These are phyloP conservation scores for Mucor plumbeus DNA, from an alignment of 371 early-diverging fungal species.

Conservation along the genomic window DNA sequence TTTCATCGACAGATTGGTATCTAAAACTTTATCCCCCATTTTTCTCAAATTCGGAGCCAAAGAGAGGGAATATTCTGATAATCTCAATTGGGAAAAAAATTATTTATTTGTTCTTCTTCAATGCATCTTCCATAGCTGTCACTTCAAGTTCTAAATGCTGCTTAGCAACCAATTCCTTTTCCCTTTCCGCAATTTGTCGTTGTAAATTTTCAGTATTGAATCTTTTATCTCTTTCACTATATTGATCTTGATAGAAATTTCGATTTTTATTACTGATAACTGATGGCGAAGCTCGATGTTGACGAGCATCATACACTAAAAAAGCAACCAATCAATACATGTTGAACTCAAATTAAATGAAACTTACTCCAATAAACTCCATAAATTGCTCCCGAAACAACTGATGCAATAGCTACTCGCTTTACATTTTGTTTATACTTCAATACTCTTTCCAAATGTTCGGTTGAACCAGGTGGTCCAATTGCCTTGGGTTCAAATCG, in stretches of 20 bases:
- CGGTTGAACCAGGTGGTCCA: slow-evolving; percentile 46
- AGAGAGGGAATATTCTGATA: not conserved
- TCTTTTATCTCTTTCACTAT: slow-evolving; percentile 38
- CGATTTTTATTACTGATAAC: slow-evolving; percentile 6
- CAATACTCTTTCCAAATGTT: slow-evolving; percentile 32
- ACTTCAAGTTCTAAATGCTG: slow-evolving; percentile 23
- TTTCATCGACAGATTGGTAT: slow-evolving; percentile 4
- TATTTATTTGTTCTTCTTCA: slow-evolving; percentile 9
- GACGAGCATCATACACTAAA: slow-evolving; percentile 40
- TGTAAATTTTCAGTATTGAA: slow-evolving; percentile 24
- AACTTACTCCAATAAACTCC: slow-evolving; percentile 41
- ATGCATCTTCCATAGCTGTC: slow-evolving; percentile 12
- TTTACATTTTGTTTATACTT: slow-evolving; percentile 32
- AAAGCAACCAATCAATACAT: not conserved
- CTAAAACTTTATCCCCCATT: not conserved
- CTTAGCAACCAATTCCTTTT: slow-evolving; percentile 22
- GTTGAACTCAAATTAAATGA: not conserved
- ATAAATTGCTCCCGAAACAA: slow-evolving; percentile 29
- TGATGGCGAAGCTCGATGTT: slow-evolving; percentile 39
- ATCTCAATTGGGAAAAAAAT: not conserved
- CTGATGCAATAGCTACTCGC: slow-evolving; percentile 29
- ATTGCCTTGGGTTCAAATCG: slow-evolving; percentile 43
- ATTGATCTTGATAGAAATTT: slow-evolving; percentile 46
- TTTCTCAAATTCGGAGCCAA: slow-evolving; percentile 2
- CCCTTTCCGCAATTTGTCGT: slow-evolving; percentile 17